Base-by-base conservation (phyloP, 345 rosid species). In the Eutrema heterophyllum region DNA sequence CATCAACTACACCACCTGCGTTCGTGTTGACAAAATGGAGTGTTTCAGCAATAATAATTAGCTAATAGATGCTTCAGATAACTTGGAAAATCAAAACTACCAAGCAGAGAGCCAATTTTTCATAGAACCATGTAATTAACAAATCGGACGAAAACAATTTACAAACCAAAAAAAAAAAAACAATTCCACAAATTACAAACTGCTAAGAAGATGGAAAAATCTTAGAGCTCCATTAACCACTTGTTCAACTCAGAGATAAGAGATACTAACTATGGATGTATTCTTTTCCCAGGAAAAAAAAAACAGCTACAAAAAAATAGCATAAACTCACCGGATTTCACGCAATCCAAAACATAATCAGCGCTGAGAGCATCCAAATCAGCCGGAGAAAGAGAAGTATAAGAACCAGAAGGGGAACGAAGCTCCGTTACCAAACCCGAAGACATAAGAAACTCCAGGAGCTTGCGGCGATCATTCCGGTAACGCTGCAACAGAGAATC, bases 391-490 rank as follows among this genome's bases (percentile, higher is more conserved):
- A 86, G 84, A 32, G 88, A 79, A 68, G 80, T 26, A 57, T 80
- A 15, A 21, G 84, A 65, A 62, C 81, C 95, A 12, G 88, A 78
- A 18, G 87, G 80, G 10, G 85, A 74, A 29, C 87, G 96, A 54
- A 80, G 79, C 79, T 84, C 94, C 38, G 54, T 84, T 35, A 88
- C 79, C 62, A 79, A 79, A 26, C 87, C 89, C 39, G 93, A 88
- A 0, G 93, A 78, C 14, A 92, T 62, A 45, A 92, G 83, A 73
- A 85, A 95, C 81, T 86, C 88, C 43, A 95, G 27, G 24, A 95
- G 89, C 87, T 87, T 88, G 64, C 96, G 96, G 67, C 97, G 97
- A 88, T 95, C 97, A 64, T 77, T 71, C 69, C 97, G 89, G 88
- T 91, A 88, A 40, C 84, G 89, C 9, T 81, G 79, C 66, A 90